A percentile compares a stretch with the other conserved stretches of the same genome.
Conservation (phyloP, 192 early-diverging fungal genomes). For the Mortierella hygrophila region DNA sequence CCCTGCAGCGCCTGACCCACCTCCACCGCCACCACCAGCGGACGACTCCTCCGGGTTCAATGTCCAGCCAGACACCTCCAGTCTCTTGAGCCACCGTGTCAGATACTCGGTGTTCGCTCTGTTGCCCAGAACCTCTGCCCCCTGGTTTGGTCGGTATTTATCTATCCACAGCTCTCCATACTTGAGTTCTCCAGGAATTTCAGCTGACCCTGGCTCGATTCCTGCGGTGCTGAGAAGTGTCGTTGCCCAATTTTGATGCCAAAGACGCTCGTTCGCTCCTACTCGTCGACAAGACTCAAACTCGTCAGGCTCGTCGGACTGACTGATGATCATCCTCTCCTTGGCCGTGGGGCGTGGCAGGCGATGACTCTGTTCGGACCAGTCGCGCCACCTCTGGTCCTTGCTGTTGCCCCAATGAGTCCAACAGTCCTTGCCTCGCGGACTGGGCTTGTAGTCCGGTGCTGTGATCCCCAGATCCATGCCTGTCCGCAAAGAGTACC, state of each 20-base stretch:
- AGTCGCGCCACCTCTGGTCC: slow-evolving; percentile 31
- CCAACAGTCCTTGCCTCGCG: slow-evolving; percentile 34
- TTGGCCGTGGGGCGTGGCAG: slow-evolving; percentile 7
- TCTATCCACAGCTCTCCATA: slow-evolving; percentile 46
- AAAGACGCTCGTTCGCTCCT: slow-evolving; percentile 22
- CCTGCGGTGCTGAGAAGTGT: slow-evolving; percentile 18
- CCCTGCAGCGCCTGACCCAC: background rate
- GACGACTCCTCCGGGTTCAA: slow-evolving; percentile 44
- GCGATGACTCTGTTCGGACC: slow-evolving; percentile 27
- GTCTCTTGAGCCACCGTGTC: slow-evolving; percentile 43
- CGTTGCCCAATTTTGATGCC: slow-evolving; percentile 35
- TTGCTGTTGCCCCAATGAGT: slow-evolving; percentile 25
- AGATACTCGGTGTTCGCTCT: slow-evolving; percentile 41
- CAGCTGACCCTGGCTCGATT: slow-evolving; percentile 9
- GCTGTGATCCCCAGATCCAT: slow-evolving; percentile 44
- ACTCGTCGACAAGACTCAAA: slow-evolving; percentile 49
- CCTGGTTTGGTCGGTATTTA: slow-evolving; percentile 42
- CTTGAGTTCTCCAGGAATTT: slow-evolving; percentile 23
- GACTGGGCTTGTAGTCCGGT: slow-evolving; percentile 16
- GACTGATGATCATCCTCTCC: slow-evolving; percentile 24
- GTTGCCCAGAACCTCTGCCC: slow-evolving; percentile 41
- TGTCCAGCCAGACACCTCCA: slow-evolving; percentile 49
- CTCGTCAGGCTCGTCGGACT: slow-evolving; percentile 4
- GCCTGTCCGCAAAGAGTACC: slow-evolving; percentile 23
- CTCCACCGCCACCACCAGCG: background rate